Evolutionary conservation across 2,329 filamentous ascomycete species (phyloP).

Genomic region (Aspergillus nomiae): DNA sequence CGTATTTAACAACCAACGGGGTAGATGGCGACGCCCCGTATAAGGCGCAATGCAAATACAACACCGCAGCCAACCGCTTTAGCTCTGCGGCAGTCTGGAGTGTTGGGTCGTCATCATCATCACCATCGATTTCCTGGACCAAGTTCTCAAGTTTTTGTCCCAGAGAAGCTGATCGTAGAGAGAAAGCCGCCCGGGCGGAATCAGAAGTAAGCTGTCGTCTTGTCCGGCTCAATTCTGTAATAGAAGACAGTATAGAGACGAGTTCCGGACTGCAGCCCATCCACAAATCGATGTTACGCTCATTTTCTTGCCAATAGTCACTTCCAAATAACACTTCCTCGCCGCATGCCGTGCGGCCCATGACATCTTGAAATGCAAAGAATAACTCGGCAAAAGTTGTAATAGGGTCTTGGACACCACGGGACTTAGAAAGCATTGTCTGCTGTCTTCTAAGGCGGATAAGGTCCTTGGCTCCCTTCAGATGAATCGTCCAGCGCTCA

Average conservation of each 20-base stretch:
- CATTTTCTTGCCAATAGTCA: conserved; percentile 49
- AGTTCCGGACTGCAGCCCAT: conserved; percentile 53
- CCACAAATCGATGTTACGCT: conserved; percentile 47
- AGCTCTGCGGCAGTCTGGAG: conserved; percentile 44
- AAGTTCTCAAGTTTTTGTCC: conserved; percentile 36
- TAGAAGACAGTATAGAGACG: conserved; percentile 49
- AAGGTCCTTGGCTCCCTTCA: conserved; percentile 51
- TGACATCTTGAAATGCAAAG: conserved; percentile 56
- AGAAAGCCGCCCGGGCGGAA: conserved; percentile 28
- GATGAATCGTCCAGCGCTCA: conserved; percentile 51
- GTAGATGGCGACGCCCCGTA: conserved; percentile 46
- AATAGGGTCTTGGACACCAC: conserved; percentile 24
- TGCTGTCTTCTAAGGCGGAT: conserved; percentile 42
- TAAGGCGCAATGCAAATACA: conserved; percentile 52
- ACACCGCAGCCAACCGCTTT: conserved; percentile 46
- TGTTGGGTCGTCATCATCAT: conserved; percentile 32
- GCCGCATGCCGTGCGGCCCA: conserved; percentile 54
- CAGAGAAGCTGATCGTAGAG: conserved; percentile 37
- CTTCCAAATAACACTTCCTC: conserved; percentile 50
- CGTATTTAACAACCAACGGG: conserved; percentile 33
- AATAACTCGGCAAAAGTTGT: conserved; percentile 48
- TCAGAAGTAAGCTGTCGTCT: conserved; percentile 31
- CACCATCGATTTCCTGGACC: conserved; percentile 34
- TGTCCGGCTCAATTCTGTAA: conserved; percentile 49
- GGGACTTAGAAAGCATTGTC: conserved; percentile 11